phyloP scores from a whole-genome alignment of 1,284 basidiomycete genomes.

The Hemileia vastatrix region DNA sequence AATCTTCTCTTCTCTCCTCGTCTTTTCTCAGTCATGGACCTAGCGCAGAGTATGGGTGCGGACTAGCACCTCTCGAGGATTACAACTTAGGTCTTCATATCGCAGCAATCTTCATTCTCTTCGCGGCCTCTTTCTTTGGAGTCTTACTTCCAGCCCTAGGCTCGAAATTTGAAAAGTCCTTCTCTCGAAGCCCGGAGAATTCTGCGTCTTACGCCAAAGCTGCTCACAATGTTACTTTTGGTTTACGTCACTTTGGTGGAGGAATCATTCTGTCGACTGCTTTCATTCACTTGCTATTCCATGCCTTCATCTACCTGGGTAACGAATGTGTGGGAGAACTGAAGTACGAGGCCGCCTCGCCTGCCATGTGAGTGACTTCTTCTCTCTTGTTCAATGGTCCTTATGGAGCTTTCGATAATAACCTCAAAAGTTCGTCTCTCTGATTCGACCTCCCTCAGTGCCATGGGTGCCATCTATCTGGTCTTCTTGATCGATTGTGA shows the following conservation, averaged over 20 bases:
- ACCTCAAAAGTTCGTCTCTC: background rate
- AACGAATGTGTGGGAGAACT: slow-evolving; percentile 48
- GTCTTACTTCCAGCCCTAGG: slow-evolving; percentile 40
- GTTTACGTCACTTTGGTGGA: slow-evolving; percentile 31
- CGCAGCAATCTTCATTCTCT: slow-evolving; percentile 46
- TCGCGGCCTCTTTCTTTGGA: slow-evolving; percentile 44
- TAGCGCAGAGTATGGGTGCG: slow-evolving; percentile 41
- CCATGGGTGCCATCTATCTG: slow-evolving; percentile 31
- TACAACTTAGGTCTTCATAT: slow-evolving; percentile 48
- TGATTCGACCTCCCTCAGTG: background rate
- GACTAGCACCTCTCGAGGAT: slow-evolving; percentile 29
- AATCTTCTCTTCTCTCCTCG: slow-evolving; percentile 18
- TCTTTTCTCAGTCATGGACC: slow-evolving; percentile 47
- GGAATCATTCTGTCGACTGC: slow-evolving; percentile 49
- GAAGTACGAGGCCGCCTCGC: slow-evolving; percentile 45
- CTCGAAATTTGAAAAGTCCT: slow-evolving; percentile 18
- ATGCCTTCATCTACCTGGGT: slow-evolving; percentile 43
- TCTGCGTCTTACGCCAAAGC: background rate
- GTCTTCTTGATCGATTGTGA: slow-evolving; percentile 45
- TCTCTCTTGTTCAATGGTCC: slow-evolving; percentile 38
- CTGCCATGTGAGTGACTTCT: slow-evolving; percentile 46
- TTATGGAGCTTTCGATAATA: slow-evolving; percentile 25
- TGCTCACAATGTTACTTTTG: slow-evolving; percentile 27
- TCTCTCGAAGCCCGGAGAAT: background rate
- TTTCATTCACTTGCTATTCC: slow-evolving; percentile 48